Evolutionary conservation across 768 basidiomycete genomes (phyloP).

Genomic region (Imleria badia): DNA sequence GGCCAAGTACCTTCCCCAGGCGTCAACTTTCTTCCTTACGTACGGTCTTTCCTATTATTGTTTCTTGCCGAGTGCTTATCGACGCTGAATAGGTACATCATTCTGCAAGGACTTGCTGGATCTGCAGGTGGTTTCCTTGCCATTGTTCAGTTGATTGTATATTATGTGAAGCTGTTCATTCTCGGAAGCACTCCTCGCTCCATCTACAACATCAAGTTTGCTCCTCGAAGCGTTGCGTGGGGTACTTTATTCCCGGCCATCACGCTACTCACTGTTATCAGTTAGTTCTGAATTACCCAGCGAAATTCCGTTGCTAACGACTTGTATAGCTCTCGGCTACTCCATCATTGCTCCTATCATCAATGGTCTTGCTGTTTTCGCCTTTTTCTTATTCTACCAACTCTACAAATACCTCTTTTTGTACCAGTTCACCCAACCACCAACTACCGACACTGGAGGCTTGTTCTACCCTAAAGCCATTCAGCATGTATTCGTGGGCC

Average conservation of each 20-base stretch:
- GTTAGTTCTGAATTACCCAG: slow-evolving; percentile 40
- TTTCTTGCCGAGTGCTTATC: background rate
- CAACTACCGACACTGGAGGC: slow-evolving; percentile 80
- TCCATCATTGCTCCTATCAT: slow-evolving; percentile 91
- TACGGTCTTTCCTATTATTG: slow-evolving; percentile 30
- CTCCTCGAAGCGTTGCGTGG: slow-evolving; percentile 63
- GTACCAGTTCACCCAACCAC: slow-evolving; percentile 72
- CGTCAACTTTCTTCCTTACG: slow-evolving; percentile 92
- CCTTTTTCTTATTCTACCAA: slow-evolving; percentile 83
- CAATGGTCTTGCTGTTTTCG: slow-evolving; percentile 80
- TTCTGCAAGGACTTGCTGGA: slow-evolving; percentile 79
- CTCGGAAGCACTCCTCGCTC: slow-evolving; percentile 88
- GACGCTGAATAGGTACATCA: slow-evolving; percentile 54
- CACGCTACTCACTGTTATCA: slow-evolving; percentile 81
- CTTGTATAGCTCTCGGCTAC: slow-evolving; percentile 63
- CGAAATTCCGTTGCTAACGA: background rate
- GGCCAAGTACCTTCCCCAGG: slow-evolving; percentile 74
- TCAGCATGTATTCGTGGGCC: slow-evolving; percentile 88
- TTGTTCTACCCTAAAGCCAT: slow-evolving; percentile 95
- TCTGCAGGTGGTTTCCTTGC: slow-evolving; percentile 80
- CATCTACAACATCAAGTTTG: slow-evolving; percentile 82
- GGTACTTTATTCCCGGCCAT: slow-evolving; percentile 71
- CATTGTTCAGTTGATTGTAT: slow-evolving; percentile 70
- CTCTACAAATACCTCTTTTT: slow-evolving; percentile 88
- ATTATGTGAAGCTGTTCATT: slow-evolving; percentile 88